Conservation (phyloP, 352 stramenopile species). For the Phytophthora palmivora region DNA sequence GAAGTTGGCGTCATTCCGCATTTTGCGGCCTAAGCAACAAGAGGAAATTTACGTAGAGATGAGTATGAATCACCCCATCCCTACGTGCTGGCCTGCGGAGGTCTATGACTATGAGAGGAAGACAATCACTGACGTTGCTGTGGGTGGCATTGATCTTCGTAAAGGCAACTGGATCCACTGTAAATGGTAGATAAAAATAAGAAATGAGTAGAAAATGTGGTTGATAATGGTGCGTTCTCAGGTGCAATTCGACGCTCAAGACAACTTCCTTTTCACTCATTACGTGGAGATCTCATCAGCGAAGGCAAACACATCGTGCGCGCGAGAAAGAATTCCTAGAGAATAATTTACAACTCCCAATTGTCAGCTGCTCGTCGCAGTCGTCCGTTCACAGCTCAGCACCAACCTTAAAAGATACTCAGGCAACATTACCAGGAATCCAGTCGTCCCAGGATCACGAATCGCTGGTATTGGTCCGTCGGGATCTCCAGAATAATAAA, state of each 20-base stretch:
- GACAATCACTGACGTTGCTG: constrained; percentile 46
- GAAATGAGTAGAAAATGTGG: background rate
- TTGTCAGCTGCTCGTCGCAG: constrained; percentile 35
- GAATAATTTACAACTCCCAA: constrained; percentile 18
- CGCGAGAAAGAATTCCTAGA: constrained; percentile 14
- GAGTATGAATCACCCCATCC: constrained; percentile 6
- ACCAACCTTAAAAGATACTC: constrained; percentile 3
- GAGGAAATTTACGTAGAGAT: constrained; percentile 1
- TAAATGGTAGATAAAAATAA: constrained; percentile 31
- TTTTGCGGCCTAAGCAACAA: constrained; percentile 16
- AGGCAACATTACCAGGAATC: background rate
- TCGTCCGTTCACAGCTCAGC: constrained; percentile 12
- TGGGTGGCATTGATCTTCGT: constrained; percentile 51
- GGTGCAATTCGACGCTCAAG: constrained; percentile 51
- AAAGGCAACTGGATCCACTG: constrained; percentile 62
- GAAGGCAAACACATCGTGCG: constrained; percentile 24
- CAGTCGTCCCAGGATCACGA: constrained; percentile 27
- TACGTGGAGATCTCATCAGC: constrained; percentile 44
- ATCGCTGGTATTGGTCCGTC: constrained; percentile 32
- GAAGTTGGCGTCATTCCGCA: constrained; percentile 31
- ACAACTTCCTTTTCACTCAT: constrained; percentile 32
- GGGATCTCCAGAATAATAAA: constrained; percentile 34
- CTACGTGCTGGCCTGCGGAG: constrained; percentile 38
- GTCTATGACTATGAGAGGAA: constrained; percentile 61
- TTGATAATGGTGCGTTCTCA: constrained; percentile 7